Evolutionary conservation across 2,329 filamentous ascomycete genomes (phyloP).

Genomic region (Rugonectria rugulosa): DNA sequence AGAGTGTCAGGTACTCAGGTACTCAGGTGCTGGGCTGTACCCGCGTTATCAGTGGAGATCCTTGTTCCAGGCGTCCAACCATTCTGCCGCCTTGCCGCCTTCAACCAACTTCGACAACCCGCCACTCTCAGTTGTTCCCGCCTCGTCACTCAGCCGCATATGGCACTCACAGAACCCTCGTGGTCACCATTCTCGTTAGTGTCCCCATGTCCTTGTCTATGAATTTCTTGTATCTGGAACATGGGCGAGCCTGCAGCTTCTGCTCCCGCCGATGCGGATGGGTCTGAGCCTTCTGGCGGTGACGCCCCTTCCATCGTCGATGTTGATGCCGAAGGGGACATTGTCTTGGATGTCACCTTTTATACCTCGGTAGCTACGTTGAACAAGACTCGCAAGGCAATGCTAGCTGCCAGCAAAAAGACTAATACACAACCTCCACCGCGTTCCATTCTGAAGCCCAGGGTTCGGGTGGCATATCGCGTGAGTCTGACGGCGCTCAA

Average conservation of each 20-base stretch:
- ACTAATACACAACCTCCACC: conserved; percentile 34
- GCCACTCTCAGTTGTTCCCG: not conserved
- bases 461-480: conserved; percentile 60
- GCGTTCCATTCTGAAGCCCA: conserved; percentile 46
- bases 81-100: no score
- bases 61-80: not conserved
- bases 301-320: conserved; percentile 51
- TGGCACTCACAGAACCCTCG: conserved; percentile 10
- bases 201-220: conserved; percentile 41
- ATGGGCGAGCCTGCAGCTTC: conserved; percentile 44
- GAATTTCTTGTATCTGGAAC: conserved; percentile 25
- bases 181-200: not conserved
- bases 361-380: conserved; percentile 63
- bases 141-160: conserved; percentile 4
- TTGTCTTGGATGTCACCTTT: conserved; percentile 72
- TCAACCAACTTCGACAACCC: conserved; percentile 3
- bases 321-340: conserved; percentile 66
- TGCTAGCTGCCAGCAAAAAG: conserved; percentile 42
- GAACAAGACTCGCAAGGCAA: conserved; percentile 52
- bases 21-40: no score
- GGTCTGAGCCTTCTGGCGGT: conserved; percentile 37
- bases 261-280: conserved; percentile 42
- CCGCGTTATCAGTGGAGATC: conserved; percentile 13
- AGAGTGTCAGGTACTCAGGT: no score
- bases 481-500: conserved; percentile 65